phyloP scores from a whole-genome alignment of 2,329 filamentous ascomycete species.

The Paraphaeosphaeria sporulosa region DNA sequence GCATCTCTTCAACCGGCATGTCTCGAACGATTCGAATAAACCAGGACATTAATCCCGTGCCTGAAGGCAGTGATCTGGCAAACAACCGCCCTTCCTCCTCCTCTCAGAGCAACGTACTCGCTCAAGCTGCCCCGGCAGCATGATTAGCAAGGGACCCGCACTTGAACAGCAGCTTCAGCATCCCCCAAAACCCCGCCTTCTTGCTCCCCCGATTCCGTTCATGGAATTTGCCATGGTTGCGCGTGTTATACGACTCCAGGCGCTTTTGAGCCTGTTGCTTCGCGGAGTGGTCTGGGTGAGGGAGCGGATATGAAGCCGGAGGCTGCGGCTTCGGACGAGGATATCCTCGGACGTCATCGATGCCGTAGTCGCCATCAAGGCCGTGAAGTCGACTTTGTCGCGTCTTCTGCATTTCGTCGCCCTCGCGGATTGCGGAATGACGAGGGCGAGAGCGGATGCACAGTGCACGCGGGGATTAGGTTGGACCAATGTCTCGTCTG shows the following conservation, averaged over 20 bases:
- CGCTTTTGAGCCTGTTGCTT: neutral
- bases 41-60: too few relatives aligned
- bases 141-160: neutral
- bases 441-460: too few relatives aligned
- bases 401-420: neutral
- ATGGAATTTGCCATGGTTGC: neutral
- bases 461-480: too few relatives aligned
- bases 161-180: neutral
- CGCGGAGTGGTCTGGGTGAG: neutral
- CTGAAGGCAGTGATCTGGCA: conserved; percentile 29
- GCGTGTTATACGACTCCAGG: neutral
- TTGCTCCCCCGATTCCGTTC: neutral
- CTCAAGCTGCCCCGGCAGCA: neutral
- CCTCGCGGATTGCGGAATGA: too few relatives aligned
- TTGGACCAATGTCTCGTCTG: too few relatives aligned
- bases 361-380: neutral
- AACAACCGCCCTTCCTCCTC: neutral
- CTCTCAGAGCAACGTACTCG: neutral
- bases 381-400: neutral
- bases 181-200: neutral
- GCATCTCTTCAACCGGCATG: too few relatives aligned
- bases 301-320: neutral
- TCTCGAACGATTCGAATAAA: too few relatives aligned
- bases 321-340: neutral
- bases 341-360: neutral